Base-by-base conservation (phyloP, 2,329 filamentous ascomycete species). In the Alternaria novae-zelandiae region DNA sequence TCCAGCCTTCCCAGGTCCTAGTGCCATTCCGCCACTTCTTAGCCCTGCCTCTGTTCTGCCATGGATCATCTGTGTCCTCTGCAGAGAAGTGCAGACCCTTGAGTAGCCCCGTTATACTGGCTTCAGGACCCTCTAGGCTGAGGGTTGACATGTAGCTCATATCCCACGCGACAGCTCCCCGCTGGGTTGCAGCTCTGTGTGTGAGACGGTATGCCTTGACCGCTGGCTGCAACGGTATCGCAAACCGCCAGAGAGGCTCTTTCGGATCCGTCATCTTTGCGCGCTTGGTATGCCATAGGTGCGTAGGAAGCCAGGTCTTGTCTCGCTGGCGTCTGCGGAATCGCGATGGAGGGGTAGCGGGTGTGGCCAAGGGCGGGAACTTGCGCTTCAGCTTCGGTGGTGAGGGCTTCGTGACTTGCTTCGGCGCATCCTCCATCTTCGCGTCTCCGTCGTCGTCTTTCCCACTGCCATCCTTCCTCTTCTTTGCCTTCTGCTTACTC, bases 281-380 rank as follows among this genome's bases (percentile, higher is more conserved):
- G 63, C 96, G 86, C 80, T 99, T 99, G 3, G 95, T 90, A 80
- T 97, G 94, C 87, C 92, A 99, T 68, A 96, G 82, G 79, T 99
- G 96, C 7, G 96, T 98, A 0, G 96, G 96, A 15, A 99, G 84
- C 93, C 95, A 97, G 3, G 92, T 94, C 83, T 98, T 98, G 78
- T 92, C 86, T 49, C 90, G 83, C 77, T 98, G 95, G 30, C 96
- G 89, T 80, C 93, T 96, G 69, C 90, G 89, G 77, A 93, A 98
- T 73, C 90, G 94, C 21, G 86, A 87, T 47, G 85, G 86, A 2
- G 88, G 89, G 78, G 78, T 83, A 6, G 83, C 83, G 6, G 89
- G 86, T n/a, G 87, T 84, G 58, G 93, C 92, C 54, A 95, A 84
- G 49, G 83, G 84, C 71, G 92, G 91, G 54, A 94, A 85, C 57